Percentiles rank a stretch among this genome's conserved stretches.
Conservation (phyloP, 2,329 filamentous ascomycete genomes). For the Cadophora gregata region DNA sequence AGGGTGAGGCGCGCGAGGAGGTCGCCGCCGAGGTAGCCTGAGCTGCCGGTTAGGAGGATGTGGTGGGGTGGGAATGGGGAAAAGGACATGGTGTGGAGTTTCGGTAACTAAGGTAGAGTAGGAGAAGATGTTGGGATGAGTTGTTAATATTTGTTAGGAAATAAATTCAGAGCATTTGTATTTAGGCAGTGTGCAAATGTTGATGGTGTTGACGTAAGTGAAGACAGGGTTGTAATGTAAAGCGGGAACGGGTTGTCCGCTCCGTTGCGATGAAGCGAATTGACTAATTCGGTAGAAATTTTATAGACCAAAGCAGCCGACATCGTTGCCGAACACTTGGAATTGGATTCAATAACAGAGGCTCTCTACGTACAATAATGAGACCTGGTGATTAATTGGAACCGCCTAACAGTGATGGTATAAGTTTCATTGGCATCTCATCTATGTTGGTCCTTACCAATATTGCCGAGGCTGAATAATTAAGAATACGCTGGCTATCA, state of each 20-base stretch:
- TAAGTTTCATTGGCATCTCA: too few species aligned
- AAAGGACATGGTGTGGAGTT: neutral
- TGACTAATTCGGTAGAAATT: neutral
- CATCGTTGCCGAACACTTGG: too few species aligned
- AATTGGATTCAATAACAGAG: too few species aligned
- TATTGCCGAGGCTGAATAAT: too few species aligned
- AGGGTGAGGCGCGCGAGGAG: neutral
- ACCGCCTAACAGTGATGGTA: too few species aligned
- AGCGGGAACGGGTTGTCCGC: neutral
- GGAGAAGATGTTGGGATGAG: neutral
- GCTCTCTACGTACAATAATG: too few species aligned
- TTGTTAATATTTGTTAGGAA: neutral
- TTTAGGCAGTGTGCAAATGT: neutral
- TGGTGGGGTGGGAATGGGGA: too few species aligned
- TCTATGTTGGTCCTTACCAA: too few species aligned
- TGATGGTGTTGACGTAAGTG: neutral
- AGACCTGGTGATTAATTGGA: too few species aligned
- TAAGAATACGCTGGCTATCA: too few species aligned
- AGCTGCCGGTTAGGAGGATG: neutral
- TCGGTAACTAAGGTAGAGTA: too few species aligned
- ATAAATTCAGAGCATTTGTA: neutral
- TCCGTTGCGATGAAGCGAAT: neutral
- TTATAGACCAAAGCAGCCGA: too few species aligned
- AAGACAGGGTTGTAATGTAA: neutral
- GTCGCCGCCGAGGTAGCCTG: conserved; percentile 5